These are phyloP conservation scores for Penicillium psychrofluorescens DNA, from an alignment of 495 filamentous ascomycete species.

Conservation along the genomic window DNA sequence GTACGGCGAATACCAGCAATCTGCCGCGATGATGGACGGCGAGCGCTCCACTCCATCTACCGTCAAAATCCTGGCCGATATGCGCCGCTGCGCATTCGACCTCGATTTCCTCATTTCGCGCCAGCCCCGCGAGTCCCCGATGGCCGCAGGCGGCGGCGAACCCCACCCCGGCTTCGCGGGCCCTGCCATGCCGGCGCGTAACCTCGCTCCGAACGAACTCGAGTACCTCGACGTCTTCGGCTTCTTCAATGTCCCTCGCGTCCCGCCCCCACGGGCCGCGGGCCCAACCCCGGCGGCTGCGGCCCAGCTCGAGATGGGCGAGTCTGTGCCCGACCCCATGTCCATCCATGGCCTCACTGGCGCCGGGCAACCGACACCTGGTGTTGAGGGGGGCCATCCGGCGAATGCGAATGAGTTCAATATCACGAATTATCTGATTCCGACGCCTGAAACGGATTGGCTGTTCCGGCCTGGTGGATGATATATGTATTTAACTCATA, in stretches of 20 bases:
- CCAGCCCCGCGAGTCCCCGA: slow-evolving; percentile 55
- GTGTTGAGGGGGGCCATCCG: slow-evolving; percentile 15
- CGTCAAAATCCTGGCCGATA: slow-evolving; percentile 81
- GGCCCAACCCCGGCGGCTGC: slow-evolving; percentile 9
- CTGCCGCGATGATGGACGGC: slow-evolving; percentile 37
- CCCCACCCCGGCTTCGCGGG: slow-evolving; percentile 1
- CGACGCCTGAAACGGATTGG: slow-evolving; percentile 43
- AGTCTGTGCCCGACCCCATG: slow-evolving; percentile 32
- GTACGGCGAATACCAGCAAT: slow-evolving; percentile 67
- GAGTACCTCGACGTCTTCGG: slow-evolving; percentile 92
- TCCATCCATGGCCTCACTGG: slow-evolving; percentile 34
- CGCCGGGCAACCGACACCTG: slow-evolving; percentile 6
- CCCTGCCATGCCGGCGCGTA: slow-evolving; percentile 38
- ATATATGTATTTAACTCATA: neutral
- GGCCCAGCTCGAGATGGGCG: slow-evolving; percentile 21
- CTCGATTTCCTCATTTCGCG: slow-evolving; percentile 81
- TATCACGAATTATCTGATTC: slow-evolving; percentile 42
- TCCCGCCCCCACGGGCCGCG: slow-evolving; percentile 41
- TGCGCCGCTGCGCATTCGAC: slow-evolving; percentile 77
- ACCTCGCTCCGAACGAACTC: slow-evolving; percentile 69
- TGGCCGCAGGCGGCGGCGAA: slow-evolving; percentile 22
- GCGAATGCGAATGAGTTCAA: slow-evolving; percentile 37
- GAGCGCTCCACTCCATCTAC: slow-evolving; percentile 72
- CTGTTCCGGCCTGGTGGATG: slow-evolving; percentile 31
- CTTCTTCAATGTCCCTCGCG: slow-evolving; percentile 81